These are phyloP conservation scores for Oxytropis ochrocephala DNA, from an alignment of 306 rosid genomes.

Conservation along the genomic window DNA sequence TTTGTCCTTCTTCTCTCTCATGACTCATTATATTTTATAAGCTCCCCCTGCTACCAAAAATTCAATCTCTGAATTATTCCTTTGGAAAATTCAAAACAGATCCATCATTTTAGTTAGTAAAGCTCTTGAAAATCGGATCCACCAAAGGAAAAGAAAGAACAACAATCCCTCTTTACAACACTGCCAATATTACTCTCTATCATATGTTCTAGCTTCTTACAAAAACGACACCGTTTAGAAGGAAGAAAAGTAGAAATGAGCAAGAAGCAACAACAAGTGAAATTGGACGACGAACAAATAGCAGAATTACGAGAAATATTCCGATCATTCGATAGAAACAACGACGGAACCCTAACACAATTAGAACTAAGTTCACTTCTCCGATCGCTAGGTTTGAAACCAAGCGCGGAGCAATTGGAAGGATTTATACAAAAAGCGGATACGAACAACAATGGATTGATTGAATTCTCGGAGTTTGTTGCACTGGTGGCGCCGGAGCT, in stretches of 20 bases:
- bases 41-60: not conserved
- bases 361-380: slow-evolving; percentile 76
- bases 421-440: slow-evolving; percentile 63
- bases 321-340: slow-evolving; percentile 81
- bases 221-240: not conserved
- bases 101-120: slow-evolving; percentile 32
- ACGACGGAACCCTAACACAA: slow-evolving; percentile 86
- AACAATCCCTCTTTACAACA: not conserved
- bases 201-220: not conserved
- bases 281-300: slow-evolving; percentile 73
- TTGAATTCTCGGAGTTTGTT: slow-evolving; percentile 80
- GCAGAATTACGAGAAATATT: slow-evolving; percentile 74
- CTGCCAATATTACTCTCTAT: not conserved
- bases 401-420: slow-evolving; percentile 75
- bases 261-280: slow-evolving; percentile 48
- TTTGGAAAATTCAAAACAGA: slow-evolving; percentile 8
- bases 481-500: slow-evolving; percentile 73
- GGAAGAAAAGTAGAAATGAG: slow-evolving; percentile 32
- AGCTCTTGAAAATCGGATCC: slow-evolving; percentile 18
- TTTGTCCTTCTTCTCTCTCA: not conserved
- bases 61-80: not conserved
- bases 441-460: slow-evolving; percentile 66
- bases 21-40: not conserved
- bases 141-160: slow-evolving; percentile 19
- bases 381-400: slow-evolving; percentile 78